Percentiles rank a stretch among this genome's conserved stretches.
These are phyloP conservation scores for Colletotrichum costaricense DNA, from an alignment of 2,329 filamentous ascomycete genomes.

Conservation along the genomic window DNA sequence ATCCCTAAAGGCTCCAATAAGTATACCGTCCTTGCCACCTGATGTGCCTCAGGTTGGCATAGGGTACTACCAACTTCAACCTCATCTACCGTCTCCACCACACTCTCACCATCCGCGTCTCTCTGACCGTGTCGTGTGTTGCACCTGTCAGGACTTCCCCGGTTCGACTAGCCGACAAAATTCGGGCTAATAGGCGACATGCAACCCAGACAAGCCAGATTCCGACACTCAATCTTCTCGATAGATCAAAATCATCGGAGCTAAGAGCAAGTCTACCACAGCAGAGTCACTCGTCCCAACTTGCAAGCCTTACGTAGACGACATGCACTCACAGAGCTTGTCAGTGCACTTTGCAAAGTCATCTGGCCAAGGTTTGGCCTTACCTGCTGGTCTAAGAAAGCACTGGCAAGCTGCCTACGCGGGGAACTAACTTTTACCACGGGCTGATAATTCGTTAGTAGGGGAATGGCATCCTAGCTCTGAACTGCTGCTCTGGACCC, in stretches of 20 bases:
- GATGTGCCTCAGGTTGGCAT: neutral
- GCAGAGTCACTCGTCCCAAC: conserved; percentile 10
- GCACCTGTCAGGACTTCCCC: conserved; percentile 18
- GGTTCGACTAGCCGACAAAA: neutral
- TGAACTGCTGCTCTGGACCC: conserved; percentile 9
- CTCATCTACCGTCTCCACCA: conserved; percentile 4
- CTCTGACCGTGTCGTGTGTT: conserved; percentile 4
- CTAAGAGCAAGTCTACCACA: neutral
- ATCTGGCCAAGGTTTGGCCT: conserved; percentile 11
- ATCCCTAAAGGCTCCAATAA: neutral
- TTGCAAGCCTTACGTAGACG: conserved; percentile 3
- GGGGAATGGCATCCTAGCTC: neutral
- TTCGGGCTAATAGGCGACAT: neutral
- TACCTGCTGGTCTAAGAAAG: neutral
- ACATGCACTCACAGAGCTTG: conserved; percentile 18
- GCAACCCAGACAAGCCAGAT: neutral
- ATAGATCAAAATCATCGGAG: neutral
- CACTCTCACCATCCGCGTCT: conserved; percentile 16
- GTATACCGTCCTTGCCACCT: neutral
- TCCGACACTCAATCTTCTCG: neutral
- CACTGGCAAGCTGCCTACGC: neutral
- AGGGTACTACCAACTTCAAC: neutral
- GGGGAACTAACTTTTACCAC: neutral
- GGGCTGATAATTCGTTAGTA: neutral
- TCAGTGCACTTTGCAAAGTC: neutral